phyloP scores from a whole-genome alignment of 1,284 basidiomycete genomes.

The Fomitopsis schrenkii region DNA sequence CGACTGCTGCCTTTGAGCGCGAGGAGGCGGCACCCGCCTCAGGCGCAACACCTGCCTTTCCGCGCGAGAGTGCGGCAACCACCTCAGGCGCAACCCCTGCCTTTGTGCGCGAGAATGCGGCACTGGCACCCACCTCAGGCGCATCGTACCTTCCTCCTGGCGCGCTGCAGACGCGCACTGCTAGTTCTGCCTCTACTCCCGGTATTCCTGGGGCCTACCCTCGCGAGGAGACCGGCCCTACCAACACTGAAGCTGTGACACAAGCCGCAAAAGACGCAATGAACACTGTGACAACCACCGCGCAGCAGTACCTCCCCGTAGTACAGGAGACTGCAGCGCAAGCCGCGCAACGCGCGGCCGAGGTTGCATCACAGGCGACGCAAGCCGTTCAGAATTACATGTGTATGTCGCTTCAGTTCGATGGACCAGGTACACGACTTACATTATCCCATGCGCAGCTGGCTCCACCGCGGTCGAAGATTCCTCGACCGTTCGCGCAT shows the following conservation, averaged over 20 bases:
- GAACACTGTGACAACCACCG: slow-evolving; percentile 19
- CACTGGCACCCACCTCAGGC: slow-evolving; percentile 12
- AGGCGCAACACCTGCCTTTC: too few species aligned
- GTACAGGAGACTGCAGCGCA: slow-evolving; percentile 8
- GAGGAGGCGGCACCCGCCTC: slow-evolving; percentile 16
- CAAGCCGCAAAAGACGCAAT: slow-evolving; percentile 13
- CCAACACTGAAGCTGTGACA: slow-evolving; percentile 2
- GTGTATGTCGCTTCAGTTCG: slow-evolving; percentile 16
- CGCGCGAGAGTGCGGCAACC: too few species aligned
- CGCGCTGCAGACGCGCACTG: not conserved
- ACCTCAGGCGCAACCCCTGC: too few species aligned
- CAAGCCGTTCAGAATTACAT: slow-evolving; percentile 18
- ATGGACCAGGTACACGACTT: not conserved
- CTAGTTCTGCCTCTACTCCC: slow-evolving; percentile 10
- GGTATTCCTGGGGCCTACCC: slow-evolving; percentile 27
- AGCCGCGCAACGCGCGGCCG: not conserved
- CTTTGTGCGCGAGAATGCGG: too few species aligned
- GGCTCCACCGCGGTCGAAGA: slow-evolving; percentile 6
- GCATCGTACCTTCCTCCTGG: slow-evolving; percentile 7
- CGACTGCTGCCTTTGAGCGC: slow-evolving; percentile 22
- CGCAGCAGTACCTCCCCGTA: slow-evolving; percentile 22
- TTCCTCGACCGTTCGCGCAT: slow-evolving; percentile 18
- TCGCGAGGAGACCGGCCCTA: not conserved
- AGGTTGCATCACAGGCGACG: slow-evolving; percentile 18
- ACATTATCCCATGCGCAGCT: not conserved